Base-by-base conservation (phyloP, 345 rosid species). In the Noccaea bulbosa region DNA sequence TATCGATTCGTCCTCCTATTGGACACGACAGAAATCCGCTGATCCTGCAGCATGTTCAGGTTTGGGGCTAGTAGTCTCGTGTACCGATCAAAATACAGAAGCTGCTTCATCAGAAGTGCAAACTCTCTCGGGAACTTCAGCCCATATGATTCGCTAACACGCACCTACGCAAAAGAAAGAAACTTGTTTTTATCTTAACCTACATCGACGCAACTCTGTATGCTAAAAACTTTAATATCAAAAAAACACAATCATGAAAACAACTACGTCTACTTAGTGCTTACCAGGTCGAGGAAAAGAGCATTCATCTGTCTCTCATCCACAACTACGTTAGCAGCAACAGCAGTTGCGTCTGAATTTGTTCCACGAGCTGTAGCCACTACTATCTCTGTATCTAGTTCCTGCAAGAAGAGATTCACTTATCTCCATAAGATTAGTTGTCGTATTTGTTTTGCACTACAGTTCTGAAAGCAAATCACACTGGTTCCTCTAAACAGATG, bases 301-400 rank as follows among this genome's bases (percentile, higher is more conserved):
- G 97, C 93, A 81, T 94, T 94, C 97, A 94, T 89, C 86, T 89
- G 99, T 72, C 95, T 88, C 76, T 91, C 96, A 69, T 94, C 99
- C 57, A 91, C 84, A 34, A 91, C 48, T 59, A 91, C 54, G 73
- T 91, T 94, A 54, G 97, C 99, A 73, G 99, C 84, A 65, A 94
- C 85, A 72, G 97, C 93, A 41, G 96, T 83, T 57, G 86, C 83
- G 79, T 77, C 77, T 69, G 90, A 85, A 35, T 61, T 80, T 41
- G 85, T 33, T 34, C 84, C 86, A 68, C 93, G 86, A 20, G 97
- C 96, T 39, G 97, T 86, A 63, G 99, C 99, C 39, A 91, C 82
- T 48, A 91, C 80, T 62, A 94, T 49, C 81, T 94, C 96, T 20
- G 96, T 84, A 74, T 94, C 97, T 81, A 94, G 64, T 59, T 91